These are phyloP conservation scores for Tetrahymena thermophila DNA, from an alignment of 73 alveolate genomes.

Conservation along the genomic window DNA sequence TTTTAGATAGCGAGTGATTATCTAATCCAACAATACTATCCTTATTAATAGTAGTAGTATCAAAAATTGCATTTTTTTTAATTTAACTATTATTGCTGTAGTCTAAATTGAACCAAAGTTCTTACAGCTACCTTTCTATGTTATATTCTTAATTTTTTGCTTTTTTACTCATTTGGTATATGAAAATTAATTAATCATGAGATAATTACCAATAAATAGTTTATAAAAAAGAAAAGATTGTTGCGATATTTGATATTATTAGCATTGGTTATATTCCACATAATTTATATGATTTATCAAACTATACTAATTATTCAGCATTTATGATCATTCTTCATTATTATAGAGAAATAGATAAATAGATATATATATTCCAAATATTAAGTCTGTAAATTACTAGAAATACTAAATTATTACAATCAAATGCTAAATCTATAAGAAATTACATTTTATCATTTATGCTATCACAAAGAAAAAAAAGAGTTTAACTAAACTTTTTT, in stretches of 20 bases:
- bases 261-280: background rate
- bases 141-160: background rate
- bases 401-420: background rate
- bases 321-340: too few species aligned
- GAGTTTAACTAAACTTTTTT: background rate
- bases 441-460: background rate
- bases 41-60: background rate
- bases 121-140: background rate
- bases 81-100: background rate
- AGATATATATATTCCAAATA: background rate
- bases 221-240: background rate
- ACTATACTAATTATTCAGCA: background rate
- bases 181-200: background rate
- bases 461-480: background rate
- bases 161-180: background rate
- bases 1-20: background rate
- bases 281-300: too few species aligned
- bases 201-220: background rate
- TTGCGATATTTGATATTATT: background rate
- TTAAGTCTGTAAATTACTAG: background rate
- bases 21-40: background rate
- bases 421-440: background rate
- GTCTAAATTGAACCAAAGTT: background rate
- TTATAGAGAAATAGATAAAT: background rate
- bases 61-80: background rate